These are phyloP conservation scores for Hericium coralloides DNA, from an alignment of 768 basidiomycete genomes.

Conservation along the genomic window DNA sequence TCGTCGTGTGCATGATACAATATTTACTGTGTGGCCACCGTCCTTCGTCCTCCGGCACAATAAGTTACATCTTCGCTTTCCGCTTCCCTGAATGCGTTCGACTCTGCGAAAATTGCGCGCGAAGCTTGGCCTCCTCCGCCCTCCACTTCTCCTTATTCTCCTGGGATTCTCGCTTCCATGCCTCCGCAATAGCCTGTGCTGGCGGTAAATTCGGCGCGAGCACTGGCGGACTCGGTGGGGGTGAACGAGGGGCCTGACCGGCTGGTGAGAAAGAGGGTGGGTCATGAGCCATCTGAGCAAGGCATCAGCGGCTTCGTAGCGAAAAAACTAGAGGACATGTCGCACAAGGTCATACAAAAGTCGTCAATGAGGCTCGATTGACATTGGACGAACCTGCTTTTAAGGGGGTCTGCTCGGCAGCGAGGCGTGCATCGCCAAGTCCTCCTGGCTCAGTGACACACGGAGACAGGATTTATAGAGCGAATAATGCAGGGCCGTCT, in stretches of 20 bases:
- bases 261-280: conserved; percentile 14
- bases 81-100: conserved; percentile 26
- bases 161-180: conserved; percentile 55
- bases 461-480: conserved; percentile 17
- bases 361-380: conserved; percentile 7
- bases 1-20: not conserved
- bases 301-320: not conserved
- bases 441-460: conserved; percentile 15
- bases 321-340: not conserved
- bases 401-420: conserved; percentile 11
- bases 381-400: conserved; percentile 11
- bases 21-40: conserved; percentile 1
- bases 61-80: conserved; percentile 14
- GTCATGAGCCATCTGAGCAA: conserved; percentile 15
- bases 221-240: not conserved
- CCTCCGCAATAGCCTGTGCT: conserved; percentile 57
- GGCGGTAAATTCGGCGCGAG: conserved; percentile 28
- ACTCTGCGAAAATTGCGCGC: conserved; percentile 44
- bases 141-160: conserved; percentile 56
- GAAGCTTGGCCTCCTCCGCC: conserved; percentile 40
- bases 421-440: conserved; percentile 11
- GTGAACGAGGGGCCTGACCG: conserved; percentile 7
- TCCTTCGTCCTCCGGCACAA: not conserved
- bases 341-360: conserved; percentile 9
- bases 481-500: conserved; percentile 14